Evolutionary conservation across 192 early-diverging fungal genomes (phyloP).

Genomic region (Podila epigama): DNA sequence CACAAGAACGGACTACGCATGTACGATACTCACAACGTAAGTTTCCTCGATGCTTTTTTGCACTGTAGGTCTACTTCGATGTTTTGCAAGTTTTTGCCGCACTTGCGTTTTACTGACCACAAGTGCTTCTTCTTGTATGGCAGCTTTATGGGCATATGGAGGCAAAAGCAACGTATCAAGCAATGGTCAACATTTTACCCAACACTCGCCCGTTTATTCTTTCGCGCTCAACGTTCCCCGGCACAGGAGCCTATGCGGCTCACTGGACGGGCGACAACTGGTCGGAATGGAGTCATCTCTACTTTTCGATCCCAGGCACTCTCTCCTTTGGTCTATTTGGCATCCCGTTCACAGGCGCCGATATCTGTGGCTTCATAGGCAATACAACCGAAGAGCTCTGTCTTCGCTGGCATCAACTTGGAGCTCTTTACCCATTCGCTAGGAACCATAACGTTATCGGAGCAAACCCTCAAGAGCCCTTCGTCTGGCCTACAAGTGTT

Average conservation of each 20-base stretch:
- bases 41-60: too few relatives aligned
- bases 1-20: constrained; percentile 58
- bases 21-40: constrained; percentile 62
- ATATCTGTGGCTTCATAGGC: constrained; percentile 74
- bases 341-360: constrained; percentile 73
- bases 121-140: background rate
- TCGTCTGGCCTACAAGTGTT: constrained; percentile 59
- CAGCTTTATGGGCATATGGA: constrained; percentile 68
- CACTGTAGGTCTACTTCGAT: background rate
- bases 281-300: constrained; percentile 64
- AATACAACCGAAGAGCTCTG: constrained; percentile 69
- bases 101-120: background rate
- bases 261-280: constrained; percentile 71
- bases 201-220: constrained; percentile 66
- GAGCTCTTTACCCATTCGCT: constrained; percentile 68
- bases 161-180: constrained; percentile 53
- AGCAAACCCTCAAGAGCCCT: constrained; percentile 64
- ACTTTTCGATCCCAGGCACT: constrained; percentile 63
- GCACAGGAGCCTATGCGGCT: constrained; percentile 57
- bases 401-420: constrained; percentile 69
- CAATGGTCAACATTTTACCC: constrained; percentile 48
- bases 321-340: constrained; percentile 77
- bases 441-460: constrained; percentile 69
- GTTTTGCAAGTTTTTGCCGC: too few relatives aligned
- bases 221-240: constrained; percentile 69